Evolutionary conservation across 352 stramenopile genomes (phyloP), one percentile per base, ranked within the genome.

Genomic region (Globisporangium yorkense): DNA sequence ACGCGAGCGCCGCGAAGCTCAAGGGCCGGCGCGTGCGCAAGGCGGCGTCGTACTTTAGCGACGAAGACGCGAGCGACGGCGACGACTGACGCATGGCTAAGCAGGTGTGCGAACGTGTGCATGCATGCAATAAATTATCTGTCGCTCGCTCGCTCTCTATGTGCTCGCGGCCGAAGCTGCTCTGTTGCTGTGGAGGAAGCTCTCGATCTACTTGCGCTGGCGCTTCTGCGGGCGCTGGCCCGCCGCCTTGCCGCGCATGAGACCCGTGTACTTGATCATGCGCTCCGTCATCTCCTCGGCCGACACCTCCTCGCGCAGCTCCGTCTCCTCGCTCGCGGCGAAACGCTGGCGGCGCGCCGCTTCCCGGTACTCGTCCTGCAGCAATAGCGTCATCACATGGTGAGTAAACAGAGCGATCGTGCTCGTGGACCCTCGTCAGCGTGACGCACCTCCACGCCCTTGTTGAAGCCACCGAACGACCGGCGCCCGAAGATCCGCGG

Each of bases 261-360:
- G 70, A 2, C 84, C 84, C 49, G 81, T 91, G 72, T 94, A 94
- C 62, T 92, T 94, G 52, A 81, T 71, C 81, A 94, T 94, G 41
- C 84, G 75, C 21, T 73, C 72, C 39, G 80, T 72, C 84, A 94
- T 94, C 44, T 94, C 84, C 51, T 94, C 68, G 5, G 84, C 81
- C 21, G 84, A 94, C 10, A 94, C 68, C 55, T 94, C 84, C 13
- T 93, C 84, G n/a, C 69, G 77, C 40, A 87, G 63, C 46, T 87
- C 84, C 40, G 76, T 85, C 63, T 87, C 79, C 48, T 94, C 78
- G 12, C 79, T 80, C 33, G 70, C 81, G 0, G 72, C 71, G 41
- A 83, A 87, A 31, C 76, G 80, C 52, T 79, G 62, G 63, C 83
- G 74, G 20, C 76, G 72, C 16, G 65, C 76, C 8, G 69, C 70